These are phyloP conservation scores for Salisapilia sapeloensis DNA, from an alignment of 352 stramenopile species.

Conservation along the genomic window DNA sequence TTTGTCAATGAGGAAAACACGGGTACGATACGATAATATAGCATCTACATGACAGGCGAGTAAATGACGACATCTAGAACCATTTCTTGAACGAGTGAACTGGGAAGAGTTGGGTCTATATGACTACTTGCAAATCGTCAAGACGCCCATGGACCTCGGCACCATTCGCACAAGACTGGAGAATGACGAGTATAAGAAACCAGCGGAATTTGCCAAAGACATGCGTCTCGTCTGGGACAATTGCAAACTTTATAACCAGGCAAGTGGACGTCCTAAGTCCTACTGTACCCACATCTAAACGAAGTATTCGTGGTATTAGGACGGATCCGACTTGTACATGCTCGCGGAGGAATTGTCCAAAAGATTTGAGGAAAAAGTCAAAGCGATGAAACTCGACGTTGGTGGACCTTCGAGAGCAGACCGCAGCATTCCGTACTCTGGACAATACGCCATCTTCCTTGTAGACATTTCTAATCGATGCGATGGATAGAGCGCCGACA, in stretches of 20 bases:
- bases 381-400: constrained; percentile 67
- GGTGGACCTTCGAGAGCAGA: constrained; percentile 35
- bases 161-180: constrained; percentile 65
- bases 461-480: constrained; percentile 2
- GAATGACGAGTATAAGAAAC: constrained; percentile 77
- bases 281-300: not conserved
- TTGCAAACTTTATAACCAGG: constrained; percentile 76
- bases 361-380: constrained; percentile 79
- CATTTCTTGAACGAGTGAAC: constrained; percentile 77
- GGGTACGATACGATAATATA: constrained; percentile 10
- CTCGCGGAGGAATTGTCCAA: constrained; percentile 71
- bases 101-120: constrained; percentile 82
- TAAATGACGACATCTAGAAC: constrained; percentile 16
- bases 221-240: constrained; percentile 80
- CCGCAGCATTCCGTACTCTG: constrained; percentile 42
- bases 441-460: not conserved
- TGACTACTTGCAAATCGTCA: constrained; percentile 85
- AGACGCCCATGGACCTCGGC: constrained; percentile 84
- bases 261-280: not conserved
- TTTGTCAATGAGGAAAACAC: constrained; percentile 70
- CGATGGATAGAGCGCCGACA: constrained; percentile 28
- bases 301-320: no score
- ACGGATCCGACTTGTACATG: constrained; percentile 78
- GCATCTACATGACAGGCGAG: constrained; percentile 1
- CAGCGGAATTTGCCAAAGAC: constrained; percentile 62